Evolutionary conservation across 1,139 yeast genomes (phyloP), one percentile per base, ranked within the genome.

Genomic region (Protomyces macrosporus): DNA sequence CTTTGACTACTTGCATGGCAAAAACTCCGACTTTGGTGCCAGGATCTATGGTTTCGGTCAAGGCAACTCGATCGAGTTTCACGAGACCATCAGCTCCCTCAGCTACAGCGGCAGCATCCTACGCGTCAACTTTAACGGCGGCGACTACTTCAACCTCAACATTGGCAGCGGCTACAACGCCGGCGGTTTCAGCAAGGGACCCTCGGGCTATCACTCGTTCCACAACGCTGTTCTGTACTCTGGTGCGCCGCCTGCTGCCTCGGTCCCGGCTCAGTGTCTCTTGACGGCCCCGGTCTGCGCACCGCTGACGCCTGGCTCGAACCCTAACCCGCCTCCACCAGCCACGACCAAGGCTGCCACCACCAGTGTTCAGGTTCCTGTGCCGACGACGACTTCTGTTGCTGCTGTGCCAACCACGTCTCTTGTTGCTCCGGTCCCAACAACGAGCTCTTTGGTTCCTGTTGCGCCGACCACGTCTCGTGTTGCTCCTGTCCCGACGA

Each of bases 51-150:
- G 60, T 6, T 55, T 55, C 45, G 53, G 45, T 2, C 45, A 37
- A 6, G 60, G 60, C 45, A 55, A 55, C 45, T 45, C 34, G 37
- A 14, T 55, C 14, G 60, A 55, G 45, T 55, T 55, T 37, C 34
- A 33, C 10, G 60, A 55, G 33, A 10, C 32, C n/a, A 55, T 55
- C 36, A 9, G n/a, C 14, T 6, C 33, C 37, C 6, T 45, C 35
- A 3, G n/a, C 12, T 55, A 55, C 36, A 23, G 36, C 10, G 53
- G 53, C 34, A 34, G 33, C 32, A 10, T 30, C 36, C 36, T 55
- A 42, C 14, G 42, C 16, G 60, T 55, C 45, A 14, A 6, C 35
- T 45, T 55, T 36, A 23, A 12, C 35, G 30, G n/a, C 23, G 53
- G 53, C 35, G 14, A 34, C 30, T 14, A 16, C 39, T 34, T 55